Conservation (phyloP, 75 land plant genomes). For the Azolla pinnata region DNA sequence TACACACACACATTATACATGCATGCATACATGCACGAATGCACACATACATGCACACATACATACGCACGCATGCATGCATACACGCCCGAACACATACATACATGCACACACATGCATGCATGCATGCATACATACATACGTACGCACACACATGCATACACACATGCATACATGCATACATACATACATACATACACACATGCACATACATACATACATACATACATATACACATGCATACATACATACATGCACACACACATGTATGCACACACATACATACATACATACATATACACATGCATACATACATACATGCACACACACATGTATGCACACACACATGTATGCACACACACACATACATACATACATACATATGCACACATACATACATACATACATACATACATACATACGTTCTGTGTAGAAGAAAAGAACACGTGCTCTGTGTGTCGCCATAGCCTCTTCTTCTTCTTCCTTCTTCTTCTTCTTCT, state of each 20-base stretch:
- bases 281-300: neutral
- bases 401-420: constrained; percentile 2
- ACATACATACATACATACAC: neutral
- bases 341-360: neutral
- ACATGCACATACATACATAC: neutral
- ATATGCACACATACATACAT: neutral
- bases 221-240: neutral
- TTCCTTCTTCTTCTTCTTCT: too few relatives aligned
- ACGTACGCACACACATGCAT: neutral
- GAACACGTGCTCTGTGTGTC: too few relatives aligned
- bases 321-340: neutral
- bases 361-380: neutral
- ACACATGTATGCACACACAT: neutral
- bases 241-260: neutral
- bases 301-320: neutral
- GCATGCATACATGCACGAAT: neutral
- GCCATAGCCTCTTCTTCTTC: too few relatives aligned
- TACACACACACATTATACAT: neutral
- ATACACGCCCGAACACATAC: neutral
- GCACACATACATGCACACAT: neutral
- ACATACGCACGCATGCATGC: neutral
- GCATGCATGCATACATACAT: neutral
- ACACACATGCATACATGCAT: constrained; percentile 1
- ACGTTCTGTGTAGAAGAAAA: neutral
- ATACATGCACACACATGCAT: neutral